Conservation (phyloP, 2,329 filamentous ascomycete genomes). For the Aspergillus novoparasiticus region DNA sequence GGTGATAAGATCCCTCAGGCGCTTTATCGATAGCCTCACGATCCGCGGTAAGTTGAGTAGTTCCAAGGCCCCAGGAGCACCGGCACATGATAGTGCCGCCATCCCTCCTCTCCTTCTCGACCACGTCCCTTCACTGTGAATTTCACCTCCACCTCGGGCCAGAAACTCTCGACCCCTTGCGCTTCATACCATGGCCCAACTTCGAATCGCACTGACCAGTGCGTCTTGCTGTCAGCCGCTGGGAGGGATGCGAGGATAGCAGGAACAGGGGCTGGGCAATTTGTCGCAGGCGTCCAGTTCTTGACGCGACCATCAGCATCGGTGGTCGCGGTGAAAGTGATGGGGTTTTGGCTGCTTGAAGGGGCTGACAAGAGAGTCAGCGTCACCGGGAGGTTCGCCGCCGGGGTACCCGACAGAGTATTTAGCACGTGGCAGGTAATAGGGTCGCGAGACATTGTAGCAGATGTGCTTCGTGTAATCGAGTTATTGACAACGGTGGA, state of each 20-base stretch:
- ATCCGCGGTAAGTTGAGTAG: slow-evolving; percentile 55
- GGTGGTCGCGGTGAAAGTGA: slow-evolving; percentile 43
- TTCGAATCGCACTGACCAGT: slow-evolving; percentile 50
- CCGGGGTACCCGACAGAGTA: slow-evolving; percentile 48
- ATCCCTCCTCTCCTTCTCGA: slow-evolving; percentile 43
- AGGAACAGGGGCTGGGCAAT: slow-evolving; percentile 27
- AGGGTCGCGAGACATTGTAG: slow-evolving; percentile 45
- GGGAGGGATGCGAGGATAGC: slow-evolving; percentile 39
- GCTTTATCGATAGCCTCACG: slow-evolving; percentile 30
- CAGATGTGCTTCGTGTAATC: slow-evolving; percentile 13
- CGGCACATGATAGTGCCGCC: slow-evolving; percentile 55
- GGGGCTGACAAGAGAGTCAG: slow-evolving; percentile 54
- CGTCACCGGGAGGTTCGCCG: slow-evolving; percentile 51
- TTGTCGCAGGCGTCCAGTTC: slow-evolving; percentile 39
- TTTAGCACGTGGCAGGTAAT: slow-evolving; percentile 56
- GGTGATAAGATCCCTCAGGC: neutral
- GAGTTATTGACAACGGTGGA: slow-evolving; percentile 14
- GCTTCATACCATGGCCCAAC: slow-evolving; percentile 51
- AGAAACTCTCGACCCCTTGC: slow-evolving; percentile 52
- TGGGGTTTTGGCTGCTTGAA: slow-evolving; percentile 26
- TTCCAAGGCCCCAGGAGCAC: slow-evolving; percentile 54
- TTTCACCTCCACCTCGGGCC: slow-evolving; percentile 54
- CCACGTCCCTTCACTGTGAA: slow-evolving; percentile 51
- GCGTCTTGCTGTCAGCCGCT: slow-evolving; percentile 41
- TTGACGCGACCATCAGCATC: slow-evolving; percentile 51